Conservation (phyloP, 2,329 filamentous ascomycete genomes). For the Fusarium sp. region DNA sequence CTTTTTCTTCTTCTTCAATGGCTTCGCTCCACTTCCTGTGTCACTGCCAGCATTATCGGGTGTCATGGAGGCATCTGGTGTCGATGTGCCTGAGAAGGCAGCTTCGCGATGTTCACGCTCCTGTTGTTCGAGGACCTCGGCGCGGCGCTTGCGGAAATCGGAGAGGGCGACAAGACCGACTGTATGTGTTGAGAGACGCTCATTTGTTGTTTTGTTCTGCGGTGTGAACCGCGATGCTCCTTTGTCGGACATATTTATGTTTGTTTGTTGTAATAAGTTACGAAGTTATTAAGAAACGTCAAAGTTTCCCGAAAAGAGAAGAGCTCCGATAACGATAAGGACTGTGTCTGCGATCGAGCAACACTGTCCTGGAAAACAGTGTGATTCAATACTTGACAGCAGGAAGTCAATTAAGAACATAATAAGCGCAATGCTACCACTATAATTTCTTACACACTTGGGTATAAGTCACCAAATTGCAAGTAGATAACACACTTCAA, state of each 20-base stretch:
- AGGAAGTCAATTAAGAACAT: not conserved
- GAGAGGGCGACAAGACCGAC: conserved; percentile 92
- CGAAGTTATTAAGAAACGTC: conserved; percentile 7
- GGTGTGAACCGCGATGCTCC: conserved; percentile 75
- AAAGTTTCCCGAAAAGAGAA: not conserved
- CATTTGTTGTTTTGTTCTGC: conserved; percentile 81
- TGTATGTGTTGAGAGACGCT: conserved; percentile 85
- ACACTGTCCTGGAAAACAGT: conserved; percentile 9
- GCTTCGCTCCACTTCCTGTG: conserved; percentile 41
- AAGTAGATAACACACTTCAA: not conserved
- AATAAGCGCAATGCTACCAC: not conserved
- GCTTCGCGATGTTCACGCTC: conserved; percentile 81
- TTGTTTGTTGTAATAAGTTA: not conserved
- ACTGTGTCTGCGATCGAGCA: not conserved
- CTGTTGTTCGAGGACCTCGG: conserved; percentile 92
- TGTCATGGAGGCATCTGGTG: conserved; percentile 64
- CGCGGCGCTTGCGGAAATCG: conserved; percentile 95
- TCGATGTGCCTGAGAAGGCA: conserved; percentile 61
- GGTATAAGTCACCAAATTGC: not conserved
- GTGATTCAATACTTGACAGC: not conserved
- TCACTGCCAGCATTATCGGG: conserved; percentile 60
- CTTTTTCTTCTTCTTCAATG: conserved; percentile 57
- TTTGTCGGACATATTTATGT: conserved; percentile 57
- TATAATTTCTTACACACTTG: not conserved
- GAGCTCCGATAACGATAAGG: conserved; percentile 30